Evolutionary conservation across 768 basidiomycete genomes (phyloP).

Genomic region (Russula foetens): DNA sequence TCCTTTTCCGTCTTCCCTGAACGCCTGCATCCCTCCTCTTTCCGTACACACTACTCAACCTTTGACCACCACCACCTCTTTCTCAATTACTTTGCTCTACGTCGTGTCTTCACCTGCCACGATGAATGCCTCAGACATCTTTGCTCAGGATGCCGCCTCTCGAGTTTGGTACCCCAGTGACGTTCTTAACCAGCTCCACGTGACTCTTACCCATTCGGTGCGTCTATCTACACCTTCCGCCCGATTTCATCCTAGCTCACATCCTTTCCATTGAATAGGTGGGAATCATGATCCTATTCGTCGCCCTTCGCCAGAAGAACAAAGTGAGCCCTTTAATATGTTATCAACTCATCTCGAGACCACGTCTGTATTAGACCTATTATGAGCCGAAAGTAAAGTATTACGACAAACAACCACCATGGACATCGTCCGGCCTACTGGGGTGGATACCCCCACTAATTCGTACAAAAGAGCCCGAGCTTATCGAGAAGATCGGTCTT

Average conservation of each 20-base stretch:
- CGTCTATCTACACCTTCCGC: no score
- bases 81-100: no score
- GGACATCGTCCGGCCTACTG: slow-evolving; percentile 71
- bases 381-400: slow-evolving; percentile 95
- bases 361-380: slow-evolving; percentile 48
- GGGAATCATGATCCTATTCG: slow-evolving; percentile 68
- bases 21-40: no score
- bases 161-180: no score
- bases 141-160: no score
- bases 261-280: slow-evolving; percentile 32
- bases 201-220: no score
- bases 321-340: slow-evolving; percentile 41
- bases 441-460: slow-evolving; percentile 89
- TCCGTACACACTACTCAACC: no score
- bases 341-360: background rate
- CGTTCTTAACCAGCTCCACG: no score
- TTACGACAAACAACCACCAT: slow-evolving; percentile 70
- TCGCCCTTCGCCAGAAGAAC: slow-evolving; percentile 81
- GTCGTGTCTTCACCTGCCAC: no score
- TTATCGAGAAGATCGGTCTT: slow-evolving; percentile 81
- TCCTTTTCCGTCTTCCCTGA: no score
- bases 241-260: slow-evolving; percentile 5
- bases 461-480: slow-evolving; percentile 78
- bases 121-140: no score
- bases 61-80: no score